Conservation (phyloP, 805 yeast species). For the Starmerella etchellsii region DNA sequence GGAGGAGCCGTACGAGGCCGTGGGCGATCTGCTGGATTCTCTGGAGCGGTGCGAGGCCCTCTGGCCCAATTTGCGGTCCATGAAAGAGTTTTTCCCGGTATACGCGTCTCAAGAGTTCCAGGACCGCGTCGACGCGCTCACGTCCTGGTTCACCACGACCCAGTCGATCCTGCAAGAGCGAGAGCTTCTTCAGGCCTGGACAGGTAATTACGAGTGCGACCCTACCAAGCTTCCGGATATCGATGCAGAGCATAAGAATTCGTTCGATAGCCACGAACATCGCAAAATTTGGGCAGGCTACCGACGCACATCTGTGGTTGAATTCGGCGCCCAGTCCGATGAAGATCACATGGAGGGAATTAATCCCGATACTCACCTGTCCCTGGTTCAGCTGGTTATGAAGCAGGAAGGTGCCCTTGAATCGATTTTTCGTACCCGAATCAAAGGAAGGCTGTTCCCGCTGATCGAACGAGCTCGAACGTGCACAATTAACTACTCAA, state of each 20-base stretch:
- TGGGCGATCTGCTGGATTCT: constrained; percentile 43
- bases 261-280: not conserved
- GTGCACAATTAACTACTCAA: constrained; percentile 51
- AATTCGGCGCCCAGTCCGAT: not conserved
- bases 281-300: not conserved
- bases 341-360: not conserved
- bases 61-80: constrained; percentile 69
- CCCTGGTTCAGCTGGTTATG: constrained; percentile 71
- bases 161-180: constrained; percentile 53
- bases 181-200: constrained; percentile 56
- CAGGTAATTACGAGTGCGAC: constrained; percentile 69
- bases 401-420: constrained; percentile 40
- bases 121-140: constrained; percentile 57
- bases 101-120: constrained; percentile 53
- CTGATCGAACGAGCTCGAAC: constrained; percentile 71
- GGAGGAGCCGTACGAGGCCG: constrained; percentile 36
- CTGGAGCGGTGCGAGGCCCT: constrained; percentile 57
- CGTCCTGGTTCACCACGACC: constrained; percentile 71
- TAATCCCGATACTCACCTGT: constrained; percentile 25
- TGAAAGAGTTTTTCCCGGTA: constrained; percentile 66
- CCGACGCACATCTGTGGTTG: constrained; percentile 1
- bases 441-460: constrained; percentile 58
- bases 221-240: constrained; percentile 33
- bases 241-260: constrained; percentile 14
- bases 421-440: constrained; percentile 51